phyloP scores from a whole-genome alignment of 1,284 basidiomycete species.

The Vanrija sp. region DNA sequence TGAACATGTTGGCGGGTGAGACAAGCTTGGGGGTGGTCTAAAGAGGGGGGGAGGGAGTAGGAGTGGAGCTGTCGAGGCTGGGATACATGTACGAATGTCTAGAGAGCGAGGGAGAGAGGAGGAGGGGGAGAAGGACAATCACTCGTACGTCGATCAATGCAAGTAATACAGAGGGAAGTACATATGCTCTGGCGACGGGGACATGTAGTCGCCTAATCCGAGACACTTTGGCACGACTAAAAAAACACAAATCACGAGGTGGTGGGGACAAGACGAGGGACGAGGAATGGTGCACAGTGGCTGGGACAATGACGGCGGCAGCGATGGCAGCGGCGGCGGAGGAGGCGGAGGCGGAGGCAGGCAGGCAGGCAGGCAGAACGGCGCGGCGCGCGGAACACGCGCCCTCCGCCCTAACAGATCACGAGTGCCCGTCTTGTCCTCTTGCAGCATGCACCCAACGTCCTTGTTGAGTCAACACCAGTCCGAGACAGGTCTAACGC shows the following conservation, averaged over 20 bases:
- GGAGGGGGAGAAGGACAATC: background rate
- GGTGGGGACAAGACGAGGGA: slow-evolving; percentile 3
- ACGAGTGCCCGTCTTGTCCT: too few relatives aligned
- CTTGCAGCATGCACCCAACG: too few relatives aligned
- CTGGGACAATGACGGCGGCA: background rate
- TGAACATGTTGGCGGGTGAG: background rate
- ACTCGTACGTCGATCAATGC: background rate
- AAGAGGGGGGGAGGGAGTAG: background rate
- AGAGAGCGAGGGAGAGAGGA: too few relatives aligned
- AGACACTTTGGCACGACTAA: too few relatives aligned
- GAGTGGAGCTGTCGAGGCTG: background rate
- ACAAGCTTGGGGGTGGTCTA: background rate
- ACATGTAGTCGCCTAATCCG: too few relatives aligned
- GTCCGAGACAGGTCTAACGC: too few relatives aligned
- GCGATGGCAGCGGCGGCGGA: background rate
- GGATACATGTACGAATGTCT: too few relatives aligned
- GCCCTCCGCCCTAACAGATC: too few relatives aligned
- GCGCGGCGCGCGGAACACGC: too few relatives aligned
- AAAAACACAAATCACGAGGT: background rate
- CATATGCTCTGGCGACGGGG: too few relatives aligned
- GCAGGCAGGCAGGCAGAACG: too few relatives aligned
- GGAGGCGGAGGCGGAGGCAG: background rate
- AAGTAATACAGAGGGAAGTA: background rate
- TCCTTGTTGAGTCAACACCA: too few relatives aligned
- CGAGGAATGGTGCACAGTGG: background rate